A percentile compares a stretch with the other conserved stretches of the same genome.
Conservation (phyloP, 495 filamentous ascomycete genomes). For the Bombardia bombarda region DNA sequence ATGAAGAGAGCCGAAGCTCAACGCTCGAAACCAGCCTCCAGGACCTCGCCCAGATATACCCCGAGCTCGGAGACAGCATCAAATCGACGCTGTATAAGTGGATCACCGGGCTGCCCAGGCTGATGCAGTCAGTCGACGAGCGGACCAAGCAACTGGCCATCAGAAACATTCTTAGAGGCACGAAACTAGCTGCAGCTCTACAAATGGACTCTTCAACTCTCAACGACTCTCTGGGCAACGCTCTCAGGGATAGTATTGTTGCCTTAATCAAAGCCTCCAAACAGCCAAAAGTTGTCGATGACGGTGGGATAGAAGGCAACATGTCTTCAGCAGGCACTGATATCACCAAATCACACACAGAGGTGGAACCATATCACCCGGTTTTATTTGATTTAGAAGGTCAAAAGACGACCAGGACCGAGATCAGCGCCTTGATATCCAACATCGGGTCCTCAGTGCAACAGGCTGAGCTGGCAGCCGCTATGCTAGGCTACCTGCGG, state of each 20-base stretch:
- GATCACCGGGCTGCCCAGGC: slow-evolving; percentile 68
- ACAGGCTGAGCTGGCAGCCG: slow-evolving; percentile 41
- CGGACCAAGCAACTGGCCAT: slow-evolving; percentile 62
- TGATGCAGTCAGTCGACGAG: slow-evolving; percentile 84
- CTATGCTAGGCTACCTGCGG: slow-evolving; percentile 52
- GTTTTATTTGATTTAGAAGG: slow-evolving; percentile 57
- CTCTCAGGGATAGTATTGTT: slow-evolving; percentile 52
- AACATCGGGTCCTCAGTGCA: slow-evolving; percentile 34
- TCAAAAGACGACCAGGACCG: slow-evolving; percentile 52
- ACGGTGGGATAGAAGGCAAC: slow-evolving; percentile 2
- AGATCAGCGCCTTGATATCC: slow-evolving; percentile 38
- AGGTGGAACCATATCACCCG: slow-evolving; percentile 44
- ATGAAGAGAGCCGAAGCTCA: slow-evolving; percentile 38
- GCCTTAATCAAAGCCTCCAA: slow-evolving; percentile 33
- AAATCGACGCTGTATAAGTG: slow-evolving; percentile 71
- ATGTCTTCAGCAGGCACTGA: slow-evolving; percentile 15
- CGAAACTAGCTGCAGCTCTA: slow-evolving; percentile 56
- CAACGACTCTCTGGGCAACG: slow-evolving; percentile 56
- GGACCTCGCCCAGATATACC: slow-evolving; percentile 55
- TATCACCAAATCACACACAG: slow-evolving; percentile 16
- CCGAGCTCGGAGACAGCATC: slow-evolving; percentile 55
- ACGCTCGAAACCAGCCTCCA: slow-evolving; percentile 41
- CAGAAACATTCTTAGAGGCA: slow-evolving; percentile 63
- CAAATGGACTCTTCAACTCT: slow-evolving; percentile 64
- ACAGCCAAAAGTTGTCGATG: slow-evolving; percentile 16